Conservation (phyloP, 257 asterid species). For the Plantago ovata region DNA sequence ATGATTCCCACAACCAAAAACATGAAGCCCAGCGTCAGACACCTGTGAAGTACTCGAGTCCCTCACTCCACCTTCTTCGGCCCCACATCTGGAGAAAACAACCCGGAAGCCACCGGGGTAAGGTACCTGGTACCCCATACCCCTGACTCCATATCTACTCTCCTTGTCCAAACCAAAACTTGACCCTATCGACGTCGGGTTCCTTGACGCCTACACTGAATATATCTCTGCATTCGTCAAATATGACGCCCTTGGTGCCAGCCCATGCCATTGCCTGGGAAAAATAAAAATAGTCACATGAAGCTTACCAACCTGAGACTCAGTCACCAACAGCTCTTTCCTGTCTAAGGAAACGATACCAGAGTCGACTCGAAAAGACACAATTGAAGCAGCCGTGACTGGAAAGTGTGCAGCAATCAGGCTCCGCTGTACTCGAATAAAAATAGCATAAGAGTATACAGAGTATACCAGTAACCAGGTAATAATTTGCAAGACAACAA, state of each 20-base stretch:
- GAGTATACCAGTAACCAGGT: conserved; percentile 44
- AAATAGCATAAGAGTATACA: conserved; percentile 63
- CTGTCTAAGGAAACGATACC: conserved; percentile 59
- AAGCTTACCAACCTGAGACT: conserved; percentile 60
- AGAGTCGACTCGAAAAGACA: conserved; percentile 57
- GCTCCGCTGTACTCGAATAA: conserved; percentile 66
- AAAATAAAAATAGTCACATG: conserved; percentile 66
- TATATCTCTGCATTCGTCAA: conserved; percentile 51
- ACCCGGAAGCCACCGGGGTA: conserved; percentile 69
- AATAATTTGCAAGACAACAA: conserved; percentile 61
- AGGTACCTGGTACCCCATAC: conserved; percentile 73
- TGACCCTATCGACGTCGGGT: conserved; percentile 47
- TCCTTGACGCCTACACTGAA: conserved; percentile 34
- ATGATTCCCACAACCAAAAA: conserved; percentile 75
- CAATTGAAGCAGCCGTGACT: conserved; percentile 52
- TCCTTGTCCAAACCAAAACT: conserved; percentile 59
- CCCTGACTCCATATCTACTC: conserved; percentile 37
- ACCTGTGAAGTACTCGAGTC: conserved; percentile 93
- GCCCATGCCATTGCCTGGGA: conserved; percentile 57
- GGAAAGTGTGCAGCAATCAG: conserved; percentile 68
- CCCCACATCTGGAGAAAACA: conserved; percentile 75
- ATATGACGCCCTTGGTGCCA: conserved; percentile 60
- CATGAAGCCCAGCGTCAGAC: conserved; percentile 95
- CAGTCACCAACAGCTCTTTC: conserved; percentile 50
- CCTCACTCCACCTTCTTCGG: conserved; percentile 59